A percentile compares a stretch with the other conserved stretches of the same genome.
Conservation (phyloP, 352 stramenopile species). For the Phytopythium montanum region DNA sequence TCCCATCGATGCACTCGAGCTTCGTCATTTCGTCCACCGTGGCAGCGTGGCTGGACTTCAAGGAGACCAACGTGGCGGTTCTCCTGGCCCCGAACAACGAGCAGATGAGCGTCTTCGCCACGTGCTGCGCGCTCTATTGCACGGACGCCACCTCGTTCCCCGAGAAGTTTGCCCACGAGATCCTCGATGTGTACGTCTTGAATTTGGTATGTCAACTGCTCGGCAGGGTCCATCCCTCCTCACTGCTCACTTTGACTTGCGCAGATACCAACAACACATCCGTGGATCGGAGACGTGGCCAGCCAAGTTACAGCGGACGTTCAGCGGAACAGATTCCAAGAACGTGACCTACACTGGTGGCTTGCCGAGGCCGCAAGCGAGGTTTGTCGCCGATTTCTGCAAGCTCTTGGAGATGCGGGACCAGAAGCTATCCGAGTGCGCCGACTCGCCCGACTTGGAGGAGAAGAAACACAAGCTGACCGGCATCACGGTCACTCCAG, state of each 20-base stretch:
- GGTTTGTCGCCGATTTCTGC: conserved; percentile 78
- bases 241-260: not conserved
- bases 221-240: not conserved
- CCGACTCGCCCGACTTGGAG: conserved; percentile 34
- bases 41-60: conserved; percentile 77
- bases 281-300: conserved; percentile 71
- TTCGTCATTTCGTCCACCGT: conserved; percentile 84
- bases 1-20: conserved; percentile 83
- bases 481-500: conserved; percentile 67
- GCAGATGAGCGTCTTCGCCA: conserved; percentile 87
- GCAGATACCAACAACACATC: conserved; percentile 60
- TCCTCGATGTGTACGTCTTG: conserved; percentile 58
- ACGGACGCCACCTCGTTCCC: conserved; percentile 62
- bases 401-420: conserved; percentile 77
- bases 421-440: conserved; percentile 43
- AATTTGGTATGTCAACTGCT: not conserved
- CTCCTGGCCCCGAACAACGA: conserved; percentile 83
- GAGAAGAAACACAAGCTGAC: conserved; percentile 82
- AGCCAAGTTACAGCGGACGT: conserved; percentile 70
- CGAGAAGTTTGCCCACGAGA: conserved; percentile 62
- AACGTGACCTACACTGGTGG: conserved; percentile 64
- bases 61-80: conserved; percentile 70
- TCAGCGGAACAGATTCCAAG: conserved; percentile 65
- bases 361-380: conserved; percentile 66
- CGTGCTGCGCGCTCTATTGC: conserved; percentile 80